Conservation (phyloP, 257 asterid species). For the Forsythia viridissima region DNA sequence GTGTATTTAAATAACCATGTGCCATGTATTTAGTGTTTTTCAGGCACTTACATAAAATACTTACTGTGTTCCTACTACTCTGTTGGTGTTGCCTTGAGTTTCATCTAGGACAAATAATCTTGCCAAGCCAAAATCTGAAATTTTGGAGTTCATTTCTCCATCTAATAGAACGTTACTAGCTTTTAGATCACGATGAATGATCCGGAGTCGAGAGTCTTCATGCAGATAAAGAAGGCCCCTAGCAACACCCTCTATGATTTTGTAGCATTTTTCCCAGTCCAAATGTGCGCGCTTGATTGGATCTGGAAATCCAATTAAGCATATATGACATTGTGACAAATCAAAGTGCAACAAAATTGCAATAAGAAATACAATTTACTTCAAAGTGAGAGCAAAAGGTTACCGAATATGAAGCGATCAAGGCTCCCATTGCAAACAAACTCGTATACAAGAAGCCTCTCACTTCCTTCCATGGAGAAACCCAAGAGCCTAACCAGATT, state of each 20-base stretch:
- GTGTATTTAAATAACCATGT: too few relatives aligned
- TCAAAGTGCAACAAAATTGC: too few relatives aligned
- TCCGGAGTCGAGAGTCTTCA: constrained; percentile 37
- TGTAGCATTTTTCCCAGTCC: constrained; percentile 25
- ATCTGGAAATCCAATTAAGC: neutral
- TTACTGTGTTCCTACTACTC: too few relatives aligned
- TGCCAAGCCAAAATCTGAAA: constrained; percentile 51
- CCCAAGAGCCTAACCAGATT: constrained; percentile 5
- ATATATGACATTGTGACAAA: neutral
- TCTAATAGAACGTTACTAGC: constrained; percentile 41
- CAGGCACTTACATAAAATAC: too few relatives aligned
- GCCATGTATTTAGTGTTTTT: too few relatives aligned
- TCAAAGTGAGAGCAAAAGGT: neutral
- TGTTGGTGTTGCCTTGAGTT: too few relatives aligned
- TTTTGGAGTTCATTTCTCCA: constrained; percentile 39
- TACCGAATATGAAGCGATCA: constrained; percentile 1
- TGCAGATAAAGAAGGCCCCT: constrained; percentile 39
- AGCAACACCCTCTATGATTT: constrained; percentile 27
- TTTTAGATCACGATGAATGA: constrained; percentile 43
- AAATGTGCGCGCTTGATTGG: neutral
- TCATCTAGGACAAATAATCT: neutral
- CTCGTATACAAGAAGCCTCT: neutral
- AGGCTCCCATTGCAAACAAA: neutral
- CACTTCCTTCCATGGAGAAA: neutral
- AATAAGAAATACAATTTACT: neutral